phyloP scores from a whole-genome alignment of 306 rosid species.

The Vicia sativa region DNA sequence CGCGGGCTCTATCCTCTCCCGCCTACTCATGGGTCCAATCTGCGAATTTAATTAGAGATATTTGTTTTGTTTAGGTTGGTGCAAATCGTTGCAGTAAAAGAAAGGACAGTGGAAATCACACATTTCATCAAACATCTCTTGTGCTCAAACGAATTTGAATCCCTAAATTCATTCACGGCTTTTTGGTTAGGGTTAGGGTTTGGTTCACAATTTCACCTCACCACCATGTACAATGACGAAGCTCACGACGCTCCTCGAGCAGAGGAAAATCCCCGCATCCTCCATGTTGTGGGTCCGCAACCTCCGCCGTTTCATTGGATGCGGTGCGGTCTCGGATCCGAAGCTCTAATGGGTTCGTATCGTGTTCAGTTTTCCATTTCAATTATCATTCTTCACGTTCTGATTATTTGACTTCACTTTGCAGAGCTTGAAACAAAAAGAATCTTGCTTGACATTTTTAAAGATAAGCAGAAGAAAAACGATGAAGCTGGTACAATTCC shows the following conservation, averaged over 20 bases:
- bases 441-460: conserved; percentile 95
- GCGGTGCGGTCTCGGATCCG: conserved; percentile 95
- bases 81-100: background rate
- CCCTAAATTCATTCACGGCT: no score
- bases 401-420: conserved; percentile 5
- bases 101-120: background rate
- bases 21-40: no score
- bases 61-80: background rate
- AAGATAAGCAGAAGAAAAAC: conserved; percentile 91
- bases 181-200: conserved; percentile 9
- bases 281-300: no score
- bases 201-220: background rate
- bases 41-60: no score
- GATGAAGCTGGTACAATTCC: conserved; percentile 95
- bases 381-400: no score
- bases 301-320: conserved; percentile 90
- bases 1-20: no score
- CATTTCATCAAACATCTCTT: no score
- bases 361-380: no score
- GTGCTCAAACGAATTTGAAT: no score
- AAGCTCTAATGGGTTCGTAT: conserved; percentile 85
- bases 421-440: conserved; percentile 97
- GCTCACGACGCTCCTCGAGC: conserved; percentile 72
- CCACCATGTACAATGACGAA: conserved; percentile 86
- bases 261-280: conserved; percentile 87